Evolutionary conservation across 2,329 filamentous ascomycete species (phyloP), one percentile per base, ranked within the genome.

Genomic region (Aspergillus texensis): DNA sequence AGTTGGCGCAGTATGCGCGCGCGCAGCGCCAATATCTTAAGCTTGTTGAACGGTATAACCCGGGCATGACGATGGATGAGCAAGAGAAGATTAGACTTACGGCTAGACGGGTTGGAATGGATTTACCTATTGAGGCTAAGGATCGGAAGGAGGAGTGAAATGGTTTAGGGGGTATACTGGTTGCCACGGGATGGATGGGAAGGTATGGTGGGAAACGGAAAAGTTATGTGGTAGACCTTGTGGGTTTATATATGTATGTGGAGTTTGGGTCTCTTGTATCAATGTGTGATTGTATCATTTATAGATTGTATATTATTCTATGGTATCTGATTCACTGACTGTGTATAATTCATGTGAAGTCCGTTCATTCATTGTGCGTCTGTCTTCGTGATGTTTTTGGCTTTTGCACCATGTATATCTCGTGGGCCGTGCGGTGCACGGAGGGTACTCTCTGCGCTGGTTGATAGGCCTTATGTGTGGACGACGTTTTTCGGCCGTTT

Each of bases 31-130:
- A 87, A 75, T 97, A 98, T 77, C 86, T 88, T 30, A 89, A 88
- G 19, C 81, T 98, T 50, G 78, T 98, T 43, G 94, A 97, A 80
- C 86, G 94, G 71, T 98, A 99, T 80, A 98, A 98, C 78, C 93
- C 93, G 0, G 93, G 94, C 21, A 92, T 96, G 88, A 87, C 88
- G 69, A 92, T 97, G 90, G 88, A 91, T 75, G 89, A 96, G 79
- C 85, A 89, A 75, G 94, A 98, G 82, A 85, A 92, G 65, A 89
- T 97, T 48, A 82, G 92, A 62, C 81, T 97, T 81, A 91, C 91
- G 60, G 95, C 95, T 10, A 84, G 93, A 79, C 87, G 92, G 75
- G 93, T 98, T 46, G 95, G 94, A 21, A 93, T 97, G 90, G 86
- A 97, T 78, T 76, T 98, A 78, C 94, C 94, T 0, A 77, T 86